These are phyloP conservation scores for Hymenoscyphus linearis DNA, from an alignment of 2,329 filamentous ascomycete species.

Conservation along the genomic window DNA sequence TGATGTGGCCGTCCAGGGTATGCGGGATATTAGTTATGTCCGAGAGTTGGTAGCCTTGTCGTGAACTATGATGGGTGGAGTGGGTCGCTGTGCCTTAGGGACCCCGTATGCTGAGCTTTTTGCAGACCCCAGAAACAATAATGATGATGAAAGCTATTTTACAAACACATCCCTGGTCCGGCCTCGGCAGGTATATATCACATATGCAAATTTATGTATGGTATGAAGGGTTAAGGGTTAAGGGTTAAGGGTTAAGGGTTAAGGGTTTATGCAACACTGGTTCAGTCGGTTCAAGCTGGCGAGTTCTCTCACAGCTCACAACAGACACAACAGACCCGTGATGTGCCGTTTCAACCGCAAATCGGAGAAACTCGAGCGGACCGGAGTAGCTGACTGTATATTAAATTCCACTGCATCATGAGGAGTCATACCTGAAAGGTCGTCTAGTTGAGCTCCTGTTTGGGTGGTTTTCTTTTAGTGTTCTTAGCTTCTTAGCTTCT, in stretches of 20 bases:
- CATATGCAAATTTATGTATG: background rate
- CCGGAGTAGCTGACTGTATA: conserved; percentile 4
- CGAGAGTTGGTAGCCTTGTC: conserved; percentile 14
- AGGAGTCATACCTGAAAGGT: conserved; percentile 5
- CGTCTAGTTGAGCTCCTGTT: conserved; percentile 11
- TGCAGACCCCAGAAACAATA: background rate
- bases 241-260: too few relatives aligned
- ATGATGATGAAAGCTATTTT: background rate
- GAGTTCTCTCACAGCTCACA: too few relatives aligned
- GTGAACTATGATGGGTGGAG: conserved; percentile 6
- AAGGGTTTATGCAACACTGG: background rate
- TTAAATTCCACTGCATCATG: conserved; percentile 7
- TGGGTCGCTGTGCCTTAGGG: conserved; percentile 7
- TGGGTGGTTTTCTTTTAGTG: background rate
- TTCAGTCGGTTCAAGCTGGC: background rate
- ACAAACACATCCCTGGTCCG: background rate
- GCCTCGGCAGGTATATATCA: background rate
- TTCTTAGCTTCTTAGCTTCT: conserved; percentile 11
- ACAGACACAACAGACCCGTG: background rate
- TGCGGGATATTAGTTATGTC: conserved; percentile 20
- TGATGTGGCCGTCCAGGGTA: conserved; percentile 18
- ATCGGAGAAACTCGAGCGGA: background rate
- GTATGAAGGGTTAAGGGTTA: too few relatives aligned
- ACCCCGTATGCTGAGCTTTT: background rate
- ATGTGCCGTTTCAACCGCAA: background rate